Evolutionary conservation across 1,139 yeast species (phyloP), one percentile per base, ranked within the genome.

Genomic region (Nakaseomyces uthaithaninus): DNA sequence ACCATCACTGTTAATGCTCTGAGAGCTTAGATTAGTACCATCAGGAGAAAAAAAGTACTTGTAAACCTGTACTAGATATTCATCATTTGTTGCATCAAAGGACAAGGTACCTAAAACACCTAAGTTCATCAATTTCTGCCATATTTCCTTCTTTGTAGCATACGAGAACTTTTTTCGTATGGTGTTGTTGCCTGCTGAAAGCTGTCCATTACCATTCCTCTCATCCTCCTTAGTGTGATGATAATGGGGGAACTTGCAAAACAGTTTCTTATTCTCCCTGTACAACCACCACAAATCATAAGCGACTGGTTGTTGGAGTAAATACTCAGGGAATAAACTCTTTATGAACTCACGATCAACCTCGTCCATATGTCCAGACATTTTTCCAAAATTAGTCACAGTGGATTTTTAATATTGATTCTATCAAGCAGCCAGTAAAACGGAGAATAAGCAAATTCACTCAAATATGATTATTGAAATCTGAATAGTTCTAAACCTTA

Each of bases 91-190:
- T 1, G 55, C 42, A 38, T 54, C 55, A 40, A 52, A 58, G 1
- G 60, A 53, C 6, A 59, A 43, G 4, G 61, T 58, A 11, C 63
- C 63, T 6, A 57, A 38, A 11, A 59, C 61, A 15, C 62, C 62
- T 18, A 58, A 28, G 23, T 46, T 46, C 53, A 55, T 55, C 33
- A 59, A 40, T 40, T 50, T 54, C 15, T 53, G 53, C 63, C 63
- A 59, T 5, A 59, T 52, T 25, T 55, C 61, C 31, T 54, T 57
- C 36, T 53, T 50, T 3, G 52, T 42, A 3, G 47, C 44, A 16
- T 45, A 41, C 3, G 49, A 48, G 6, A 55, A 38, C 23, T 42
- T 45, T 14, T 11, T 17, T 17, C 35, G 19, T 20, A 12, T n/a
- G 11, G 22, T 16, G 19, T 27, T n/a, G 20, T 14, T n/a, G 5